Evolutionary conservation across 2,329 filamentous ascomycete genomes (phyloP), one percentile per base, ranked within the genome.

Genomic region (Monosporascus sp.): DNA sequence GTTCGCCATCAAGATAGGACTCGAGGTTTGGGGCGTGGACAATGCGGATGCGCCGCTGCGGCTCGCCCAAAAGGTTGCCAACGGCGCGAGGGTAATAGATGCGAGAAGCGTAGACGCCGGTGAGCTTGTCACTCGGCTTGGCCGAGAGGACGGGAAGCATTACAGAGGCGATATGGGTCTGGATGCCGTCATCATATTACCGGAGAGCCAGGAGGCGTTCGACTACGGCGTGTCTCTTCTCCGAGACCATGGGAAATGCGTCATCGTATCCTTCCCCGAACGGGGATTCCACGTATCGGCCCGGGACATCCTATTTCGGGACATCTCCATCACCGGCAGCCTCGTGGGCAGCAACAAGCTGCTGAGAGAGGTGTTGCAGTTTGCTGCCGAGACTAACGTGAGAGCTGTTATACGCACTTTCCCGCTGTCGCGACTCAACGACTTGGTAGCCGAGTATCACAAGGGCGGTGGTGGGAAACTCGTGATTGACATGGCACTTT

Each of bases 181-280:
- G 19, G 75, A 78, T 58, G 72, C 74, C 1, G 72, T 76, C 16
- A 69, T 78, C 34, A 69, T 77, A 11, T 61, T 78, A 20, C 74
- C 76, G 0, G 76, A 78, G 56, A 73, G 69, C 41, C 76, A 78
- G 57, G 64, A 62, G 9, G 75, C 71, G 0, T 78, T 78, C 56
- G 74, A 78, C 54, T 78, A 75, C 50, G 75, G 73, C 7, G 67
- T 76, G 61, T 59, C 60, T 3, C 61, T 78, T 6, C 56, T 78
- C 20, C 70, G 70, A 47, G 73, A 72, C 47, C 75, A 77, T 50
- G 74, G 73, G 0, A 72, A 61, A n/a, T 76, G 73, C 55, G 70
- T 78, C 6, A 61, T 76, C 0, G 74, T 78, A 1, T 76, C 73
- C 0, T 78, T 77, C 60, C 75, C 75, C 0, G 69, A 73, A 46